Evolutionary conservation across 1,139 yeast species (phyloP).

Genomic region (Suhomyces wounanorum): DNA sequence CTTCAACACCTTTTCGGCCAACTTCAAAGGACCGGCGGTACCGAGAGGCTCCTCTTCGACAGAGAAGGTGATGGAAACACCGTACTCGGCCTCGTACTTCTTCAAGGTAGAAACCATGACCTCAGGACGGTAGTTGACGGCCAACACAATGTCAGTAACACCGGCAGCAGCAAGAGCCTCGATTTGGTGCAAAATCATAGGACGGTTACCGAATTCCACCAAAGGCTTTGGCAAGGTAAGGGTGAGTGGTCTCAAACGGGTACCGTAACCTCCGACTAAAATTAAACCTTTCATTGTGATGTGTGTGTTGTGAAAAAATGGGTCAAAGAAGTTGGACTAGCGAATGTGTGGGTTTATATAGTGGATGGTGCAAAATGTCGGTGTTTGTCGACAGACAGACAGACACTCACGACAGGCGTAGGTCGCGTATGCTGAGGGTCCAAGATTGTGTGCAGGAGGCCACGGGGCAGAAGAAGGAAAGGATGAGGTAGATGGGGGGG

Average conservation of each 20-base stretch:
- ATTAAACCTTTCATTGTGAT: constrained; percentile 89
- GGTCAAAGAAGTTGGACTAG: constrained; percentile 7
- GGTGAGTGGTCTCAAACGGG: constrained; percentile 98
- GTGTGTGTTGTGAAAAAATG: constrained; percentile 3
- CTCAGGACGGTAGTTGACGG: constrained; percentile 99
- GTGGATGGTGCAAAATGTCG: constrained; percentile 1
- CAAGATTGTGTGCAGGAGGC: background rate
- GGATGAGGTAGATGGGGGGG: too few relatives aligned
- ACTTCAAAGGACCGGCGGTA: constrained; percentile 98
- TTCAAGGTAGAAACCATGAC: constrained; percentile 95
- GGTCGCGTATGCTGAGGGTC: background rate
- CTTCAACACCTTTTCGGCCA: constrained; percentile 90
- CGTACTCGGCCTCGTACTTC: constrained; percentile 92
- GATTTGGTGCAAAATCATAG: constrained; percentile 95
- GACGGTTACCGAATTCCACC: constrained; percentile 98
- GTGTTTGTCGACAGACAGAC: constrained; percentile 8
- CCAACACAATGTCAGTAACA: constrained; percentile 96
- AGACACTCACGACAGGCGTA: constrained; percentile 4
- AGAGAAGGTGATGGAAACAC: constrained; percentile 93
- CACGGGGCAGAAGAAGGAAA: background rate
- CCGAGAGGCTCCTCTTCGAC: constrained; percentile 99
- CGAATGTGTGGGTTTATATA: constrained; percentile 7
- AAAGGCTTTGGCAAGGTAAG: constrained; percentile 97
- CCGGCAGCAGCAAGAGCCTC: constrained; percentile 98
- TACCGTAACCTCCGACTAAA: constrained; percentile 99